These are phyloP conservation scores for Ganoderma resinaceum DNA, from an alignment of 1,284 basidiomycete species.

Conservation along the genomic window DNA sequence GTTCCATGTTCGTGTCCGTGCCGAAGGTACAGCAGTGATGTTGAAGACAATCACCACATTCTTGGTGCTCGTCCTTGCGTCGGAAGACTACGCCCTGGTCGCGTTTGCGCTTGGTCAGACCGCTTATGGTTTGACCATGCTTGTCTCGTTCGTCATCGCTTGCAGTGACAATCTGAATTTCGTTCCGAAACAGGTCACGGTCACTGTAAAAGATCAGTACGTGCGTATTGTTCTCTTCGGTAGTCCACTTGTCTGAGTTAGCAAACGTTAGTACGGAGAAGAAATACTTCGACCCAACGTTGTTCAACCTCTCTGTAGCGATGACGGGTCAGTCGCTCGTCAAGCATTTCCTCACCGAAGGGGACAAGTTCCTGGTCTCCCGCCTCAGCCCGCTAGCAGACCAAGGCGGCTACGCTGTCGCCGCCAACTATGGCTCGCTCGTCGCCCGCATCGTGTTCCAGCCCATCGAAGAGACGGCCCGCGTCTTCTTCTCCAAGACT, in stretches of 20 bases:
- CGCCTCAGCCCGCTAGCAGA: slow-evolving; percentile 83
- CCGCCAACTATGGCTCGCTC: slow-evolving; percentile 94
- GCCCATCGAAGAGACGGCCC: slow-evolving; percentile 89
- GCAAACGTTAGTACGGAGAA: slow-evolving; percentile 29
- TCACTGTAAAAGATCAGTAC: slow-evolving; percentile 39
- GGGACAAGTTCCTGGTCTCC: slow-evolving; percentile 91
- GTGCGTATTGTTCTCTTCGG: slow-evolving; percentile 20
- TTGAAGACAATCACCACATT: slow-evolving; percentile 78
- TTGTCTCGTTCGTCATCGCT: slow-evolving; percentile 41
- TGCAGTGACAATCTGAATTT: slow-evolving; percentile 35
- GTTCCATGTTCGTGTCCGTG: slow-evolving; percentile 75
- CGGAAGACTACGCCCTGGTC: slow-evolving; percentile 63
- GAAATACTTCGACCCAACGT: slow-evolving; percentile 54
- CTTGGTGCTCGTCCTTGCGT: slow-evolving; percentile 60
- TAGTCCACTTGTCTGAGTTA: background rate
- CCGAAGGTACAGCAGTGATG: slow-evolving; percentile 86
- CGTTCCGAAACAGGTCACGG: slow-evolving; percentile 31
- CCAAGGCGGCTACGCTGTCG: slow-evolving; percentile 94
- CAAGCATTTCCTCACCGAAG: slow-evolving; percentile 96
- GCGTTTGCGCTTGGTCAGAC: slow-evolving; percentile 88
- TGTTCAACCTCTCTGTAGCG: slow-evolving; percentile 70
- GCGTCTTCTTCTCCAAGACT: slow-evolving; percentile 85
- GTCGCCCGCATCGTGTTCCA: slow-evolving; percentile 92
- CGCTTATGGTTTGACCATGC: slow-evolving; percentile 59
- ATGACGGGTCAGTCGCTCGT: slow-evolving; percentile 89